Evolutionary conservation across 2,329 filamentous ascomycete genomes (phyloP).

Genomic region (Rhinocladiella similis): DNA sequence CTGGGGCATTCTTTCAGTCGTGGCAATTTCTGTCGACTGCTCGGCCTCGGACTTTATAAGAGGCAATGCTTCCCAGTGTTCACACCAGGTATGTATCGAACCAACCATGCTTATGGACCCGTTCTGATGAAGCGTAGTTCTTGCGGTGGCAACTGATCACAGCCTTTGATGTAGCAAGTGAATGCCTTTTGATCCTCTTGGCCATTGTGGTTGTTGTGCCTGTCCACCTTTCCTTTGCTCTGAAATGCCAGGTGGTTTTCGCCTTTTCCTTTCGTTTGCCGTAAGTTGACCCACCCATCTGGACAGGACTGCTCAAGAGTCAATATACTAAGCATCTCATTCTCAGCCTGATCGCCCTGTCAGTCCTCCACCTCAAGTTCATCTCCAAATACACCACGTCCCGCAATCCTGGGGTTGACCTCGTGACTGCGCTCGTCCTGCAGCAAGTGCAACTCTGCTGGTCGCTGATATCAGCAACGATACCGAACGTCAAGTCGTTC

Average conservation of each 20-base stretch:
- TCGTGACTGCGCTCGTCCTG: slow-evolving; percentile 36
- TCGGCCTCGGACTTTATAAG: slow-evolving; percentile 8
- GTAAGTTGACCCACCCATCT: slow-evolving; percentile 26
- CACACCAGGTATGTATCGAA: slow-evolving; percentile 15
- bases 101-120: background rate
- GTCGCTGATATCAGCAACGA: slow-evolving; percentile 43
- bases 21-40: slow-evolving; percentile 27
- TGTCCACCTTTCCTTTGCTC: slow-evolving; percentile 25
- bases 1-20: slow-evolving; percentile 29
- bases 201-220: slow-evolving; percentile 31
- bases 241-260: slow-evolving; percentile 32
- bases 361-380: slow-evolving; percentile 38
- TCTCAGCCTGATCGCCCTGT: slow-evolving; percentile 35
- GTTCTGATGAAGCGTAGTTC: slow-evolving; percentile 10
- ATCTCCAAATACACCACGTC: slow-evolving; percentile 31
- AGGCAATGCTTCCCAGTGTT: slow-evolving; percentile 14
- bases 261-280: slow-evolving; percentile 41
- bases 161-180: slow-evolving; percentile 39
- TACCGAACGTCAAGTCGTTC: slow-evolving; percentile 45
- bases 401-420: slow-evolving; percentile 35
- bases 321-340: background rate
- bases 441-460: slow-evolving; percentile 42
- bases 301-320: background rate
- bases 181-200: slow-evolving; percentile 24
- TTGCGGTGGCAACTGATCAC: slow-evolving; percentile 41